Conservation (phyloP, 441 rosid genomes). For the Corymbia citriodora region DNA sequence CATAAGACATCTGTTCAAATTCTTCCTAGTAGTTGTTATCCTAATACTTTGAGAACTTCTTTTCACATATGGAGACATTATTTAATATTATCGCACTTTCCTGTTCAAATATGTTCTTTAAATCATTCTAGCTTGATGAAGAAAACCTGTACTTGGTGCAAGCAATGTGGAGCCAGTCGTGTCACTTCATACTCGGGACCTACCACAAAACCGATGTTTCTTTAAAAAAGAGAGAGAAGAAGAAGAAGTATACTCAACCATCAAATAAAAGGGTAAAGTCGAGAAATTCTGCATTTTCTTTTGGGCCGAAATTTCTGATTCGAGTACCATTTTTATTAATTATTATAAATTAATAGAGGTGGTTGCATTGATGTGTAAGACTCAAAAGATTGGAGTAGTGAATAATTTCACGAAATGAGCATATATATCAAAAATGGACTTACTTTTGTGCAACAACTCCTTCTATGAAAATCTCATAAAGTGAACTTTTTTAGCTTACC, state of each 20-base stretch:
- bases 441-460: background rate
- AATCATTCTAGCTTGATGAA: background rate
- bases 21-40: background rate
- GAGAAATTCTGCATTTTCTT: background rate
- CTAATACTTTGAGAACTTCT: background rate
- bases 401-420: background rate
- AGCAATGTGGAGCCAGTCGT: background rate
- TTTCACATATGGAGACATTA: background rate
- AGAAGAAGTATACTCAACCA: background rate
- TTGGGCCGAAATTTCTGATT: background rate
- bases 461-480: accelerated
- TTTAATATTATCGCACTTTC: background rate
- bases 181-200: background rate
- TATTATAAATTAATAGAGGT: background rate
- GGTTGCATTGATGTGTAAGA: background rate
- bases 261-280: background rate
- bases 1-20: background rate
- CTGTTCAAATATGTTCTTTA: background rate
- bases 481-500: background rate
- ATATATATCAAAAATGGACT: background rate
- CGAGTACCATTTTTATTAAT: background rate
- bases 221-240: too few species aligned
- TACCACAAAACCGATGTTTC: background rate
- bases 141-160: background rate
- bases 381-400: background rate